Evolutionary conservation across 805 yeast genomes (phyloP).

Genomic region (Scheffersomyces amazonensis): DNA sequence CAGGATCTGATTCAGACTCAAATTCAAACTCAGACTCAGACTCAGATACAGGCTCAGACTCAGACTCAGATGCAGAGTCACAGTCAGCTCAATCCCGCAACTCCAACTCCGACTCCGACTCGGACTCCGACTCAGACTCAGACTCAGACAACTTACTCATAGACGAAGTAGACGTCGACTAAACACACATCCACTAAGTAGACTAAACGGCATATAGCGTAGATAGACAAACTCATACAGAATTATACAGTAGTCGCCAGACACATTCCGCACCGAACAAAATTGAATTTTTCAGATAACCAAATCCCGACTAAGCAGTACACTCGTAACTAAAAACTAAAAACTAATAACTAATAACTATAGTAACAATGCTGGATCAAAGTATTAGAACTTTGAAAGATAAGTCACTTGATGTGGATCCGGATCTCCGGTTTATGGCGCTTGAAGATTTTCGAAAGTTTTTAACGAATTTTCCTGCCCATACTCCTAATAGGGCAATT

Average conservation of each 20-base stretch:
- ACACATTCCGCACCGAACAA: too few species aligned
- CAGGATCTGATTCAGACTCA: background rate
- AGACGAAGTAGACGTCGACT: constrained; percentile 40
- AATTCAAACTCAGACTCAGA: background rate
- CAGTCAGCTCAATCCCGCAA: background rate
- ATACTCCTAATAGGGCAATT: constrained; percentile 19
- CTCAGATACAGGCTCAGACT: background rate
- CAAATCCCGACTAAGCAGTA: too few species aligned
- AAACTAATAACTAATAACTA: too few species aligned
- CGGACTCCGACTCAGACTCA: background rate
- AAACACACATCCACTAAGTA: background rate
- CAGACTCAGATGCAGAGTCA: background rate
- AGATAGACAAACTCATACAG: too few species aligned
- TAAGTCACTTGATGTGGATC: constrained; percentile 63
- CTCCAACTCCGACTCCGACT: background rate
- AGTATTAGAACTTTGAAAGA: constrained; percentile 32
- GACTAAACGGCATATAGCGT: too few species aligned
- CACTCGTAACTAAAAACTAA: too few species aligned
- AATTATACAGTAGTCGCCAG: too few species aligned
- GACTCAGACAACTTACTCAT: constrained; percentile 29
- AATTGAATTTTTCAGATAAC: too few species aligned
- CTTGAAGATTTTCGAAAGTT: constrained; percentile 63
- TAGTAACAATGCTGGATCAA: constrained; percentile 22
- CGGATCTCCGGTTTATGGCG: constrained; percentile 85
- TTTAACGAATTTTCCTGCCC: too few species aligned